Base-by-base conservation (phyloP, 768 basidiomycete genomes). In the Cystobasidium ongulense region DNA sequence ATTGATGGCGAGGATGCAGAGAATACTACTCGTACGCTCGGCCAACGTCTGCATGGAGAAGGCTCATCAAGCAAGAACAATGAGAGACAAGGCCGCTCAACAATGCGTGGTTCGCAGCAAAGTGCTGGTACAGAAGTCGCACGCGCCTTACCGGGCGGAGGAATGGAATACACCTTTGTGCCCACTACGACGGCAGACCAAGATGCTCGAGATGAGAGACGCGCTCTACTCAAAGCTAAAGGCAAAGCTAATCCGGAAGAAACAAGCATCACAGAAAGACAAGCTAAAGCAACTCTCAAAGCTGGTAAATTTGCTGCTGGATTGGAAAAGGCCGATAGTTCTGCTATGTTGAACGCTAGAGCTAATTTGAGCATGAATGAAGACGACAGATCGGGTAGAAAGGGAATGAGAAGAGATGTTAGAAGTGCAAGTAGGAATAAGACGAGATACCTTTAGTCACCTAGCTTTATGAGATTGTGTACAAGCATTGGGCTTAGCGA, bases 81-180 rank as follows among this genome's bases (percentile, higher is more conserved):
- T 31, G 54, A 62, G 17, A 59, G 75, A 11, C 31, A 23, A n/a
- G 70, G 74, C 50, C 74, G 70, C 5, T 35, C 71, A n/a, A 29
- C 41, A 13, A 35, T 53, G 65, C 74, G 74, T 25, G 74, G 72
- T 23, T 29, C 41, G 25, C 31, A 54, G 31, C 35, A 29, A 27
- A 43, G 38, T 43, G 18, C 17, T 13, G 70, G 36, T 1, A 70
- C 52, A 7, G 59, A 31, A 11, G 35, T 63, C 35, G 41, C 43
- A 1, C 72, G 72, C 23, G 35, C 52, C 1, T 36, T 39, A 29
- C 61, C 33, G 13, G 75, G 66, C 1, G 75, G 75, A 33, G 72
- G 72, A 1, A 74, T 75, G 74, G 75, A 75, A 39, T 41, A 13
- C 33, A 62, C 74, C 21, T 75, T 73, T 33, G 53, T 75, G 11